Evolutionary conservation across 371 early-diverging fungal species (phyloP).

Genomic region (Mortierella sp.): DNA sequence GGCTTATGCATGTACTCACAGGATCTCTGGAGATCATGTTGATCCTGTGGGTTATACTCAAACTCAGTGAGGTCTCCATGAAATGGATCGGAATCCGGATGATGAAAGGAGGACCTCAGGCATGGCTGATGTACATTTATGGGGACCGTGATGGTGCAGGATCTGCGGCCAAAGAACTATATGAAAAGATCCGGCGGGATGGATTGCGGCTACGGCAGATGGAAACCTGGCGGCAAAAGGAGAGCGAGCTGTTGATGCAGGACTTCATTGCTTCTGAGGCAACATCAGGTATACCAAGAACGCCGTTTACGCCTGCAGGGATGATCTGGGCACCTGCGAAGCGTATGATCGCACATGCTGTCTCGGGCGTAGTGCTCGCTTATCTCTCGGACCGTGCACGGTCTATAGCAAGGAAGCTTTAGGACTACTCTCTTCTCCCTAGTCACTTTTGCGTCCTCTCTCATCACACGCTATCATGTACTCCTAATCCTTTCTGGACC

Average conservation of each 20-base stretch:
- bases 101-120: constrained; percentile 18
- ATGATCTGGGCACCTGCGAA: constrained; percentile 33
- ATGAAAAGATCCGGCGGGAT: constrained; percentile 34
- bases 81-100: constrained; percentile 26
- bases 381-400: constrained; percentile 20
- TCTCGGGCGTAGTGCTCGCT: constrained; percentile 29
- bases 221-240: background rate
- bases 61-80: constrained; percentile 25
- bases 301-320: constrained; percentile 28
- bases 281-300: constrained; percentile 7
- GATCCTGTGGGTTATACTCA: constrained; percentile 30
- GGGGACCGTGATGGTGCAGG: constrained; percentile 32
- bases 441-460: background rate
- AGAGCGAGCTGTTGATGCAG: constrained; percentile 16
- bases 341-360: constrained; percentile 20
- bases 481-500: background rate
- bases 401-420: constrained; percentile 21
- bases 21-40: constrained; percentile 33
- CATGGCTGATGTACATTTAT: constrained; percentile 27
- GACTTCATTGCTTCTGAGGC: constrained; percentile 12
- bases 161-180: constrained; percentile 37
- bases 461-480: background rate
- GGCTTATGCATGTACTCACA: constrained; percentile 46
- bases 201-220: constrained; percentile 15
- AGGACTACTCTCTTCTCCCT: background rate